Evolutionary conservation across 1,284 basidiomycete genomes (phyloP), one percentile per base, ranked within the genome.

Genomic region (Trametes hirsuta): DNA sequence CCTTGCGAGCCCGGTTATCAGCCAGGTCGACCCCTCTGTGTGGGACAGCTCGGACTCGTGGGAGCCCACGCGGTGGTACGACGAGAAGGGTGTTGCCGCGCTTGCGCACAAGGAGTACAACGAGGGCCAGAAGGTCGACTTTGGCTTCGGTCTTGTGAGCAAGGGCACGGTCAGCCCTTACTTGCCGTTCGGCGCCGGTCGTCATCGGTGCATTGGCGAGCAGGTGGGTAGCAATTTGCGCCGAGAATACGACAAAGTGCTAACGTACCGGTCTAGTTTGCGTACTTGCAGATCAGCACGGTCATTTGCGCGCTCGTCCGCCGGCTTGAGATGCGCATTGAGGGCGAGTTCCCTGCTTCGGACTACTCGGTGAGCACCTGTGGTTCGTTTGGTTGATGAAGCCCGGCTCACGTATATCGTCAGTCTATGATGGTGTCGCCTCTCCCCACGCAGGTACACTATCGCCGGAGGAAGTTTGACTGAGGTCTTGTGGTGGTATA

Each of bases 151-250:
- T 55, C 85, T 85, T 68, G 93, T 97, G 46, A 93, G 90, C 75
- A 97, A 96, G 77, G 94, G 94, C 50, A 96, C 94, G 11, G 91
- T 94, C 64, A 91, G 88, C 61, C 88, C 89, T 35, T 98, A 98
- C 74, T 91, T 97, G 72, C 97, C 97, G 1, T 99, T 99, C 71
- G 97, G 97, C 59, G 96, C 97, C 47, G 97, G 95, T 25, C 83
- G 94, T 67, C 95, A 98, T 77, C 82, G 95, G 58, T 98, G 96
- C 75, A 97, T 97, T 66, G 95, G 95, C 66, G 95, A 97, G 78
- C 93, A 91, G 81, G 88, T 88, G 61, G 62, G 81, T 74, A 30
- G 24, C 5, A 18, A 10, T 25, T 22, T n/a, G 3, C 4, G 1
- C 11, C 14, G 6, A 5, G 36, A 12, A 21, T 12, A n/a, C 8